A percentile compares a stretch with the other conserved stretches of the same genome.
Conservation (phyloP, 163 green algal species). For the Chlamydomonas reinhardtii region DNA sequence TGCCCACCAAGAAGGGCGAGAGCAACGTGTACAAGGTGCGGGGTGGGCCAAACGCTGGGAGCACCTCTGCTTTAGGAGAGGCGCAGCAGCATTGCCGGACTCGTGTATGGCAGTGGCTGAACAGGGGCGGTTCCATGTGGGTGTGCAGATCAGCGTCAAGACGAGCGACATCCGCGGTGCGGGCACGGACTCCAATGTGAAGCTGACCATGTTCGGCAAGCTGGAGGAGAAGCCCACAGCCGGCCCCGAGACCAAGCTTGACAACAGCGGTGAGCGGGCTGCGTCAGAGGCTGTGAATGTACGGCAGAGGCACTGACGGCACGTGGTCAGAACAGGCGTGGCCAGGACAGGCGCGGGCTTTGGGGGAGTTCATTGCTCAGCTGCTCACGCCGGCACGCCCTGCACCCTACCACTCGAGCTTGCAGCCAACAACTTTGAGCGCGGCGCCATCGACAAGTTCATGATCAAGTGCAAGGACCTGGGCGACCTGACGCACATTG, state of each 20-base stretch:
- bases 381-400: too few relatives aligned
- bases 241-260: conserved; percentile 59
- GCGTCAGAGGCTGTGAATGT: too few relatives aligned
- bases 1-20: conserved; percentile 52
- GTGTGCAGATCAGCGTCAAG: conserved; percentile 48
- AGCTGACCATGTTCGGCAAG: conserved; percentile 50
- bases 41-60: too few relatives aligned
- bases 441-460: conserved; percentile 54
- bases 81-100: too few relatives aligned
- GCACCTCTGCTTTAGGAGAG: too few relatives aligned
- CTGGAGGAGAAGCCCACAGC: conserved; percentile 43
- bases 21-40: conserved; percentile 67
- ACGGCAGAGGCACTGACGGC: too few relatives aligned
- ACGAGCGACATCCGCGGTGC: conserved; percentile 67
- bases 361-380: neutral
- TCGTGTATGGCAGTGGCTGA: too few relatives aligned
- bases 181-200: conserved; percentile 61
- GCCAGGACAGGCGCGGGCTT: too few relatives aligned
- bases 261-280: conserved; percentile 20
- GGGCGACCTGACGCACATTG: conserved; percentile 59
- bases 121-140: too few relatives aligned
- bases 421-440: conserved; percentile 63
- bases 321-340: too few relatives aligned
- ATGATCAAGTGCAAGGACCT: conserved; percentile 56
- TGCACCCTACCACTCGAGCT: neutral